phyloP scores from a whole-genome alignment of 192 early-diverging fungal genomes.

The Gaertneriomyces semiglobifer region DNA sequence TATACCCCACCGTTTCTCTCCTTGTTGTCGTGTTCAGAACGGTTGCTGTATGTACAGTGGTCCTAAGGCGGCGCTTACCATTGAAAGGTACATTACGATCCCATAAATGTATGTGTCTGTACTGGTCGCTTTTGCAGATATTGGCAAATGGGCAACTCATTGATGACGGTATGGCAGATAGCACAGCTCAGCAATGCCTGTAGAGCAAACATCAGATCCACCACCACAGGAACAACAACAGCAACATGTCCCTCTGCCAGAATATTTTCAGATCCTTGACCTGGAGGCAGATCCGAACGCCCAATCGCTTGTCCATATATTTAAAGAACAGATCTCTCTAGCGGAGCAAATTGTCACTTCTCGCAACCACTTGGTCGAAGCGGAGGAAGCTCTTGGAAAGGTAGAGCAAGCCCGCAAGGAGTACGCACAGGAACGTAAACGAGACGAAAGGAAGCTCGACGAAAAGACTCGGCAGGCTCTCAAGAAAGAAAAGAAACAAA shows the following conservation, averaged over 20 bases:
- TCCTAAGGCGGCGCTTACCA: no score
- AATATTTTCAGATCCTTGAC: slow-evolving; percentile 32
- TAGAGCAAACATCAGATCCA: no score
- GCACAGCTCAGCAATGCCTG: no score
- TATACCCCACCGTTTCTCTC: no score
- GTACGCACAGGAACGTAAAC: slow-evolving; percentile 22
- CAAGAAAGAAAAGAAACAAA: slow-evolving; percentile 32
- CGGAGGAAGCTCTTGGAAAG: slow-evolving; percentile 28
- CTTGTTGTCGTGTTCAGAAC: no score
- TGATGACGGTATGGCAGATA: no score
- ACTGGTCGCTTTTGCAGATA: no score
- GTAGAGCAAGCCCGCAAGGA: slow-evolving; percentile 29
- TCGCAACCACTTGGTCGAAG: slow-evolving; percentile 16
- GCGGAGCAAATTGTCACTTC: slow-evolving; percentile 29
- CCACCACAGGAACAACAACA: no score
- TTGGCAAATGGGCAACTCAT: no score
- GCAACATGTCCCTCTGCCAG: slow-evolving; percentile 5
- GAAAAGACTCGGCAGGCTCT: slow-evolving; percentile 22
- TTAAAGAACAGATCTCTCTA: slow-evolving; percentile 26
- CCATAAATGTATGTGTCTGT: no score
- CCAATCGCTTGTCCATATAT: slow-evolving; percentile 15
- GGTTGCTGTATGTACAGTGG: no score
- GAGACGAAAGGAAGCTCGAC: slow-evolving; percentile 27
- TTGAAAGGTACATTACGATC: no score
- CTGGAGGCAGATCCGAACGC: slow-evolving; percentile 23